A percentile compares a stretch with the other conserved stretches of the same genome.
These are phyloP conservation scores for Pholiota microspora DNA, from an alignment of 768 basidiomycete species.

Conservation along the genomic window DNA sequence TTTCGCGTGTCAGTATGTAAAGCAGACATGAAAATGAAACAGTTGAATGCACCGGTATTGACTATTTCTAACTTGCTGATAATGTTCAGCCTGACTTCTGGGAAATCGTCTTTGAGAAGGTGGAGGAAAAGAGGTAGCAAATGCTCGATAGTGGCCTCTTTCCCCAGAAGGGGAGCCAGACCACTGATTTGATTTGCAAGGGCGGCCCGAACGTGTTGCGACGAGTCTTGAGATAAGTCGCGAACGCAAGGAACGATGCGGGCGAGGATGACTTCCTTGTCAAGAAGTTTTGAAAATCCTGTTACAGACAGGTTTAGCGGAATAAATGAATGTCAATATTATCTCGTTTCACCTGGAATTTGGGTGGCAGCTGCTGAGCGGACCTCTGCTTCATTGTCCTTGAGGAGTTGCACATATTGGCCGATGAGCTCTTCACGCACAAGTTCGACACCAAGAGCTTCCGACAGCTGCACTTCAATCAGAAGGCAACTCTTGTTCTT, in stretches of 20 bases:
- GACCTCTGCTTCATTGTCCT: constrained; percentile 99
- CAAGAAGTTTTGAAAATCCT: constrained; percentile 95
- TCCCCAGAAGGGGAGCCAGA: constrained; percentile 90
- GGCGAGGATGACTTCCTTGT: constrained; percentile 90
- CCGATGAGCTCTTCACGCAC: constrained; percentile 92
- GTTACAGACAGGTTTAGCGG: constrained; percentile 6
- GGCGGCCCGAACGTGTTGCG: constrained; percentile 96
- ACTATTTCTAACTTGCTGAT: constrained; percentile 98
- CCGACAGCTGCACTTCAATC: constrained; percentile 63
- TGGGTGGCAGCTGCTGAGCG: constrained; percentile 95
- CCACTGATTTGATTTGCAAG: constrained; percentile 96
- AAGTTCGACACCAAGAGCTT: constrained; percentile 85
- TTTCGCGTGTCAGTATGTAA: constrained; percentile 25
- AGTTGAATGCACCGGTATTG: constrained; percentile 68
- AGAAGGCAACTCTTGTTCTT: neutral
- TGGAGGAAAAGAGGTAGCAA: constrained; percentile 96
- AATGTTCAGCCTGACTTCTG: constrained; percentile 95
- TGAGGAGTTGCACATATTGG: constrained; percentile 90
- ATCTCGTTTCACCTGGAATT: constrained; percentile 73
- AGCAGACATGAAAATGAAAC: constrained; percentile 3
- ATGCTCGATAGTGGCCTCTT: constrained; percentile 93
- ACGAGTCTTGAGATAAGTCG: constrained; percentile 89
- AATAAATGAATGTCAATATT: neutral
- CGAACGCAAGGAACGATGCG: constrained; percentile 94
- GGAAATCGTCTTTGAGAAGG: constrained; percentile 97